phyloP scores from a whole-genome alignment of 2,329 filamentous ascomycete species.

The Alternaria ventricosa region DNA sequence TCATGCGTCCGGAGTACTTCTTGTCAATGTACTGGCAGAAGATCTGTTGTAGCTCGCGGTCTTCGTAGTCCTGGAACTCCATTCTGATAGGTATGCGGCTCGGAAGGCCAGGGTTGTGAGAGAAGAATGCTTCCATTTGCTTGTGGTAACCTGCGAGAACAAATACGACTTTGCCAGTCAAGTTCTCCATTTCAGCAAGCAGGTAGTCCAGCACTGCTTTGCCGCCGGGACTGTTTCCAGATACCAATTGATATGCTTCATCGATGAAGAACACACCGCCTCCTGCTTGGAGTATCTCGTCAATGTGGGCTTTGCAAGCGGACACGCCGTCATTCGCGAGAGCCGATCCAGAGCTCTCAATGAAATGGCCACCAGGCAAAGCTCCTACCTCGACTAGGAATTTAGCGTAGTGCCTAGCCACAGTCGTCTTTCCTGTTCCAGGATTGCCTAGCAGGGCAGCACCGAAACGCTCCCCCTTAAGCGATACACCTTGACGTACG shows the following conservation, averaged over 20 bases:
- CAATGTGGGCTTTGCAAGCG: conserved; percentile 63
- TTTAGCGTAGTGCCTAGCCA: conserved; percentile 72
- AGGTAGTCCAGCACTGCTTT: conserved; percentile 72
- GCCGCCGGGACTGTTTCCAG: conserved; percentile 64
- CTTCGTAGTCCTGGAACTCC: conserved; percentile 72
- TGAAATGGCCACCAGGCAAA: conserved; percentile 65
- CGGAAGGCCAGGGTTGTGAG: conserved; percentile 73
- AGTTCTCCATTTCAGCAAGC: conserved; percentile 75
- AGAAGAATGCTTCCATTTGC: conserved; percentile 78
- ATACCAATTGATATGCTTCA: conserved; percentile 76
- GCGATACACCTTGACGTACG: conserved; percentile 62
- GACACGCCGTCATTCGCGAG: conserved; percentile 68
- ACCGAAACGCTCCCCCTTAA: conserved; percentile 67
- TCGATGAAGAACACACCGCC: conserved; percentile 80
- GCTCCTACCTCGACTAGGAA: conserved; percentile 69
- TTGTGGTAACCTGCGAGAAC: conserved; percentile 76
- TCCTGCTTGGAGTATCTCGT: conserved; percentile 62
- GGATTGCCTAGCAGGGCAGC: conserved; percentile 73
- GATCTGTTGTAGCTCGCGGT: conserved; percentile 69
- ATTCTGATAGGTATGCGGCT: conserved; percentile 72
- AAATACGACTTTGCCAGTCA: conserved; percentile 72
- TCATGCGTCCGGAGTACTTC: conserved; percentile 25
- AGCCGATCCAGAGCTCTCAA: conserved; percentile 72
- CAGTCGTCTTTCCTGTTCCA: conserved; percentile 79
- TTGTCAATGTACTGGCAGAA: conserved; percentile 61